Conservation (phyloP, 345 rosid genomes). For the Populus alba region DNA sequence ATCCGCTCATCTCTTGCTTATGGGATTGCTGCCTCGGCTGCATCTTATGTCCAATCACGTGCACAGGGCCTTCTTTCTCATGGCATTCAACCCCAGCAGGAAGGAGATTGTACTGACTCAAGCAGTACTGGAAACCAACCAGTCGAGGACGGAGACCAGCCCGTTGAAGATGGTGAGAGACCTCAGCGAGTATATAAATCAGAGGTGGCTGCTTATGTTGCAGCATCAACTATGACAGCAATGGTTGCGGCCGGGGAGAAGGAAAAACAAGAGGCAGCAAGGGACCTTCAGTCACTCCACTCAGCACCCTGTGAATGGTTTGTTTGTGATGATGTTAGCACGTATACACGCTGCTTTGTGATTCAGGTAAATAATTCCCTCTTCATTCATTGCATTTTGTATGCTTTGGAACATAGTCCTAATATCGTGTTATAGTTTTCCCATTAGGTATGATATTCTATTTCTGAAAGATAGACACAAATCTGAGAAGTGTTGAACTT, state of each 20-base stretch:
- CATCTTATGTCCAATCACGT: slow-evolving; percentile 61
- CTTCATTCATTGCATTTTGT: background rate
- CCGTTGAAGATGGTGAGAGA: slow-evolving; percentile 28
- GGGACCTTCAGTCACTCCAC: slow-evolving; percentile 68
- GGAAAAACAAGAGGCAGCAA: slow-evolving; percentile 73
- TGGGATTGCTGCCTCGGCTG: slow-evolving; percentile 93
- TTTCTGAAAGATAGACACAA: background rate
- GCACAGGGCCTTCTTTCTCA: slow-evolving; percentile 41
- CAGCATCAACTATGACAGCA: slow-evolving; percentile 78
- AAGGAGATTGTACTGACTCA: slow-evolving; percentile 12
- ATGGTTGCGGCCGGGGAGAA: slow-evolving; percentile 87
- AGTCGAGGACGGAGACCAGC: slow-evolving; percentile 20
- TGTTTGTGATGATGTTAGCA: slow-evolving; percentile 69
- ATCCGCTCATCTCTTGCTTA: slow-evolving; percentile 54
- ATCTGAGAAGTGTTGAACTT: background rate
- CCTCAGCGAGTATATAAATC: slow-evolving; percentile 48
- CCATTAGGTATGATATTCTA: background rate
- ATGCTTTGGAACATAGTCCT: background rate
- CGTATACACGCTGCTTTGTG: slow-evolving; percentile 71
- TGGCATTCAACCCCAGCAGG: slow-evolving; percentile 24
- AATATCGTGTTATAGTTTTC: background rate
- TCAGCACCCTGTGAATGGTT: slow-evolving; percentile 95
- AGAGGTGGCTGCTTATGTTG: slow-evolving; percentile 75
- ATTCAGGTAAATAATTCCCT: slow-evolving; percentile 54
- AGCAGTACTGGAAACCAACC: slow-evolving; percentile 9